Base-by-base conservation (phyloP, 306 rosid genomes). In the Lupinus albus region DNA sequence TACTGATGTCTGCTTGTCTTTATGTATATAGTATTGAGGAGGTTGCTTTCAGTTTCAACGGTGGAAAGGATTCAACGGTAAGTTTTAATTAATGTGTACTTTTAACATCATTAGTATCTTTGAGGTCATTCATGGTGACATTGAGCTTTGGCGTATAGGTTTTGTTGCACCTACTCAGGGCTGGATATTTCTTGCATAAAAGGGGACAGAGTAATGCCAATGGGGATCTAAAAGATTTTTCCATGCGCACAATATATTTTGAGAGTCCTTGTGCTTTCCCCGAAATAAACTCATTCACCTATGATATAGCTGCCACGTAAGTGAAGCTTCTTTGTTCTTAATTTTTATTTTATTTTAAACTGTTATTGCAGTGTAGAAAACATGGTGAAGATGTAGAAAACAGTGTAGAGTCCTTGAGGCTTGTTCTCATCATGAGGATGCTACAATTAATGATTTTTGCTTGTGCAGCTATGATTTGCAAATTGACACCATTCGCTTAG, bases 41-140 rank as follows among this genome's bases (percentile, higher is more conserved):
- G 83, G 91, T 87, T 54, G 87, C 96, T n/a, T 89, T 92, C 76
- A 87, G 98, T 80, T 89, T 92, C 82, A 92, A 92, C 70, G 98
- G 96, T 21, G 98, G 98, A 76, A 92, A 92, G 83, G 98, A 92
- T 85, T 89, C 98, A 53, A 93, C 97, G 0, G 97, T 93, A 78
- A 83, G 91, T 85, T 77, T 69, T 15, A 42, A 59, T 67, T 33
- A 33, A 25, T 25, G 30, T 18, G 45, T 35, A 72, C 64, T 59
- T 61, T 76, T 44, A 55, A 63, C 71, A 59, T 77, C 69, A 30
- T 44, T 57, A 25, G 30, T 33, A 6, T 64, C n/a, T 36, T 59
- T 44, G 68, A 25, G 64, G 61, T 58, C 58, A 28, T 58, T 78
- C 66, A 75, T 62, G 63, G 35, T 33, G 55, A 56, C 50, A 67